Percentiles rank a stretch among this genome's conserved stretches.
Conservation (phyloP, 768 basidiomycete genomes). For the Mycena polygramma region DNA sequence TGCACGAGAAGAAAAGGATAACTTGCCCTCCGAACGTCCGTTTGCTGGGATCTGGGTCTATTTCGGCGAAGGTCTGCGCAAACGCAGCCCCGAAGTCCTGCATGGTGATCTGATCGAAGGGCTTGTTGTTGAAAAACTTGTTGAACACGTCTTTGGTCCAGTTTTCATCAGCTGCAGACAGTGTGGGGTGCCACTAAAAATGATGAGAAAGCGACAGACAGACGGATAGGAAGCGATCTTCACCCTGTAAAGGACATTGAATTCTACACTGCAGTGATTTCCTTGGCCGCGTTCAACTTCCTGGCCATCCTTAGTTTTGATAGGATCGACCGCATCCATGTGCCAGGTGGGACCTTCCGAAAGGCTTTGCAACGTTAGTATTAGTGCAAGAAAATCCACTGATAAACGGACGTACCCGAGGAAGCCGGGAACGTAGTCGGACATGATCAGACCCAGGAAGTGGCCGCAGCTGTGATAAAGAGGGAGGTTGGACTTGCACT, state of each 20-base stretch:
- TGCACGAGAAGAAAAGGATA: not conserved
- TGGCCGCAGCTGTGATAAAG: slow-evolving; percentile 56
- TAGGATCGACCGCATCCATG: slow-evolving; percentile 56
- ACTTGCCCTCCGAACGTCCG: slow-evolving; percentile 59
- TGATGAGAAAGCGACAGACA: not conserved
- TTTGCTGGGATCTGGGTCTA: slow-evolving; percentile 44
- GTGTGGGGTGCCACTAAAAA: slow-evolving; percentile 60
- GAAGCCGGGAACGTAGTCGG: slow-evolving; percentile 70
- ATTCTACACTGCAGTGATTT: slow-evolving; percentile 79
- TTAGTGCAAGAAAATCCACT: not conserved
- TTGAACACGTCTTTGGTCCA: slow-evolving; percentile 65
- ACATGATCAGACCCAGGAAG: slow-evolving; percentile 65
- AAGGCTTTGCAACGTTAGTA: not conserved
- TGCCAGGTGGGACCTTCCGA: slow-evolving; percentile 5
- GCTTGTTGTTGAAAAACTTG: slow-evolving; percentile 52
- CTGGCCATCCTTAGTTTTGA: slow-evolving; percentile 49
- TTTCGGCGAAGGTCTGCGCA: slow-evolving; percentile 22
- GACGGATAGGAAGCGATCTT: slow-evolving; percentile 14
- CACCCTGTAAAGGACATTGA: slow-evolving; percentile 63
- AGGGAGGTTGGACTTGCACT: not conserved
- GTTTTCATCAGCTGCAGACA: slow-evolving; percentile 60
- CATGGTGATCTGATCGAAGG: slow-evolving; percentile 48
- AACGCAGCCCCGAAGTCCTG: slow-evolving; percentile 39
- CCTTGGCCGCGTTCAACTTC: slow-evolving; percentile 65
- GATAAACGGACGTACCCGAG: slow-evolving; percentile 48